These are phyloP conservation scores for Xanthoconium stramineum DNA, from an alignment of 768 basidiomycete species.

Conservation along the genomic window DNA sequence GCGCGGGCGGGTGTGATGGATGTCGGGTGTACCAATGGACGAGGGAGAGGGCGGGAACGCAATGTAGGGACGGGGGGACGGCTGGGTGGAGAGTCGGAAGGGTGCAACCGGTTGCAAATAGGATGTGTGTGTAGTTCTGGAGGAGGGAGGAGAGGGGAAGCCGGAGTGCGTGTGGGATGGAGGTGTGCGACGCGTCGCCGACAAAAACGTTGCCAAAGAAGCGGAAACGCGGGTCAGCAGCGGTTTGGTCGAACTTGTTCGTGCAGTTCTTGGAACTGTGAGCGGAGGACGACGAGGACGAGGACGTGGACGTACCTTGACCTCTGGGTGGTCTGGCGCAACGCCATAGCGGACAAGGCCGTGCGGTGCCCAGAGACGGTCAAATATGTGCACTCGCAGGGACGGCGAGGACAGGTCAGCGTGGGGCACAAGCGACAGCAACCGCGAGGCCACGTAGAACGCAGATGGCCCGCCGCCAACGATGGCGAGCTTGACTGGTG, in stretches of 20 bases:
- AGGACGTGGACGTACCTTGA: slow-evolving; percentile 56
- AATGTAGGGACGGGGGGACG: slow-evolving; percentile 47
- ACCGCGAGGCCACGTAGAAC: slow-evolving; percentile 87
- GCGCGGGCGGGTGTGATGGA: slow-evolving; percentile 61
- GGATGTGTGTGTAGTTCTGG: slow-evolving; percentile 76
- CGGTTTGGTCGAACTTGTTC: slow-evolving; percentile 86
- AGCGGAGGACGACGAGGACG: slow-evolving; percentile 7
- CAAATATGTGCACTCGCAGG: slow-evolving; percentile 80
- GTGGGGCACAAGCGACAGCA: slow-evolving; percentile 62
- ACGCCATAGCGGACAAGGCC: slow-evolving; percentile 95
- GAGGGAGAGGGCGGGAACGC: slow-evolving; percentile 72
- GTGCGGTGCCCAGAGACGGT: slow-evolving; percentile 91
- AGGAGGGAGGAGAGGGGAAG: slow-evolving; percentile 62
- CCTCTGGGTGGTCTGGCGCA: slow-evolving; percentile 97
- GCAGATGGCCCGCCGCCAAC: slow-evolving; percentile 96
- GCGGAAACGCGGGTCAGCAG: slow-evolving; percentile 73
- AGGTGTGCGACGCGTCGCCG: slow-evolving; percentile 30
- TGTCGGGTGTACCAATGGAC: slow-evolving; percentile 98
- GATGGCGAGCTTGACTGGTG: slow-evolving; percentile 71
- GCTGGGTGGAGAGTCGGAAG: slow-evolving; percentile 57
- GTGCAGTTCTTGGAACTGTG: slow-evolving; percentile 77
- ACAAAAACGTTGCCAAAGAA: slow-evolving; percentile 93
- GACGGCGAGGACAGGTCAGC: slow-evolving; percentile 29
- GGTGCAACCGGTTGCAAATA: slow-evolving; percentile 85
- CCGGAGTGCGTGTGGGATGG: slow-evolving; percentile 50